Conservation (phyloP, 2,329 filamentous ascomycete species). For the Botrytis deweyae region DNA sequence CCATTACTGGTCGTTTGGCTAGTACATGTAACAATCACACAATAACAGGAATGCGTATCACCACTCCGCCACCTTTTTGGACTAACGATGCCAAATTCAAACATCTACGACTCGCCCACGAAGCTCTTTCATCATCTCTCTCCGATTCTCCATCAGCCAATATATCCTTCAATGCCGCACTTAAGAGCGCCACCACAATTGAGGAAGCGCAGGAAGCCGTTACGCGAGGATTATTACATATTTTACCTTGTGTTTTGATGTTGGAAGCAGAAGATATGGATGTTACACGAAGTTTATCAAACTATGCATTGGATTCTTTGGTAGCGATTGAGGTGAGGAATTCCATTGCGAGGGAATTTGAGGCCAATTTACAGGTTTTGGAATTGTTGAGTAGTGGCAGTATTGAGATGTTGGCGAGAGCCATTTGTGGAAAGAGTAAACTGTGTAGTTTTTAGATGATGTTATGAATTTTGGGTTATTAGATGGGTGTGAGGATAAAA, state of each 20-base stretch:
- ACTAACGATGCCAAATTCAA: conserved; percentile 55
- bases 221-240: conserved; percentile 47
- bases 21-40: conserved; percentile 49
- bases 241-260: conserved; percentile 51
- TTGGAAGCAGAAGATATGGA: conserved; percentile 51
- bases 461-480: neutral
- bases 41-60: conserved; percentile 55
- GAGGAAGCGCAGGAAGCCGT: conserved; percentile 49
- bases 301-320: conserved; percentile 43
- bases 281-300: conserved; percentile 45
- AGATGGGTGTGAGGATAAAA: neutral
- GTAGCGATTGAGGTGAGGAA: conserved; percentile 39
- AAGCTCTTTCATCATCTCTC: conserved; percentile 37
- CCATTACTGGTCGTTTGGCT: conserved; percentile 48
- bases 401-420: conserved; percentile 49
- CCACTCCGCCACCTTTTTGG: conserved; percentile 51
- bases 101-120: conserved; percentile 43
- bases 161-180: conserved; percentile 46
- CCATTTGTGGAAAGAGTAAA: conserved; percentile 47
- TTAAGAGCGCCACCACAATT: conserved; percentile 45
- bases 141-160: conserved; percentile 28
- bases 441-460: conserved; percentile 29
- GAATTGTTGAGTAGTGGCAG: conserved; percentile 54
- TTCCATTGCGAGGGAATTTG: conserved; percentile 45
- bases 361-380: conserved; percentile 49